Conservation (phyloP, 108 stramenopile species). For the Discostella stelligeroides region DNA sequence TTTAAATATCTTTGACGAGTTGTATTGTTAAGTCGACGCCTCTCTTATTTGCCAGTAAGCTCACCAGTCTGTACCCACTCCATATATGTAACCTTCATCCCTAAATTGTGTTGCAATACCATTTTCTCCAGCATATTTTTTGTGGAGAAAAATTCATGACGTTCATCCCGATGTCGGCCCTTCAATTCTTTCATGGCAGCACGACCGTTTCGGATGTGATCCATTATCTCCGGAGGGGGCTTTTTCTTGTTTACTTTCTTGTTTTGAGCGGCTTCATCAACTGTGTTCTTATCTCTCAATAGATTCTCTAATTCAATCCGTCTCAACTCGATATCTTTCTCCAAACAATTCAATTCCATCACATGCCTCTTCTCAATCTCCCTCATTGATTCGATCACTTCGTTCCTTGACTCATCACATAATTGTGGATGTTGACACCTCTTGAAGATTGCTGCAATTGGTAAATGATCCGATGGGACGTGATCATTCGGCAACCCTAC, state of each 20-base stretch:
- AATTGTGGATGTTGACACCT: constrained; percentile 26
- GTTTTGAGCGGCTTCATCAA: not conserved
- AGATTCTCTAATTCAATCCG: constrained; percentile 23
- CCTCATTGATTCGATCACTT: constrained; percentile 16
- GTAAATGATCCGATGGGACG: constrained; percentile 58
- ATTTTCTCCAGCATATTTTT: constrained; percentile 26
- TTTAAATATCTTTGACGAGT: too few species aligned
- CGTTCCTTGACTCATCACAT: constrained; percentile 7
- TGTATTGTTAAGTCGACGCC: too few species aligned
- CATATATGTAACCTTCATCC: constrained; percentile 15
- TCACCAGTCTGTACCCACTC: constrained; percentile 31
- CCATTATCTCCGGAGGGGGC: constrained; percentile 38
- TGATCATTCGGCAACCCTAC: constrained; percentile 51
- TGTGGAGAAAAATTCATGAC: constrained; percentile 21
- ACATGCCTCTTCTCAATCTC: constrained; percentile 29
- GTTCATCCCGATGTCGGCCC: constrained; percentile 26
- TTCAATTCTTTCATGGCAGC: constrained; percentile 34
- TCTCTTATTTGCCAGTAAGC: not conserved
- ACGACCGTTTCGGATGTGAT: constrained; percentile 47
- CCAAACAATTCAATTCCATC: constrained; percentile 6
- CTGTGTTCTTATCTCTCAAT: not conserved
- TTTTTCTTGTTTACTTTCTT: constrained; percentile 30
- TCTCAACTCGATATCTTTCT: constrained; percentile 4
- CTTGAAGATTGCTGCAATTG: constrained; percentile 53
- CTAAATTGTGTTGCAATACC: constrained; percentile 28